Conservation (phyloP, 805 yeast genomes). For the Ogataea paraovalis region DNA sequence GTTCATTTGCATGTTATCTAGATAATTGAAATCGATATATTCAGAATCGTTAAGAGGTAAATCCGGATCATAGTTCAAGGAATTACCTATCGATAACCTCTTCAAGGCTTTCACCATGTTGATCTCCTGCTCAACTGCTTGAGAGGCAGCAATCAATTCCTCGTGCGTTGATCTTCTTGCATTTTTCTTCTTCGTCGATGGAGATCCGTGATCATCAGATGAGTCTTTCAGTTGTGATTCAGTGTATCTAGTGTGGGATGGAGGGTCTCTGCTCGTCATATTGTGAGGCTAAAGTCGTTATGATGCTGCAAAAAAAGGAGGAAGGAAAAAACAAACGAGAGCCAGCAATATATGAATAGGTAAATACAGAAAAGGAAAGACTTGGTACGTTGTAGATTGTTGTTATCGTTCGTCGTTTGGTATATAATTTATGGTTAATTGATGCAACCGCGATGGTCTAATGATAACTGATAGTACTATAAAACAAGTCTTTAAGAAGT, state of each 20-base stretch:
- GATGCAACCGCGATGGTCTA: too few species aligned
- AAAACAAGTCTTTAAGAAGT: too few species aligned
- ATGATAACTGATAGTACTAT: too few species aligned
- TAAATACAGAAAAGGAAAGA: too few species aligned
- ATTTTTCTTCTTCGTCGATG: conserved; percentile 1
- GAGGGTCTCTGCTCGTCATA: neutral
- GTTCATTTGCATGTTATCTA: conserved; percentile 5
- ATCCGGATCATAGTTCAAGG: conserved; percentile 65
- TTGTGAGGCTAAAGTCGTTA: neutral
- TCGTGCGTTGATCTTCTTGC: conserved; percentile 28
- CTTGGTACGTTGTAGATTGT: too few species aligned
- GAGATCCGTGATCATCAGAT: neutral
- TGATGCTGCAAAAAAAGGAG: neutral
- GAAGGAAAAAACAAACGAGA: neutral
- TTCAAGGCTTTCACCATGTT: conserved; percentile 71
- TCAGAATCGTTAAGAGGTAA: conserved; percentile 40
- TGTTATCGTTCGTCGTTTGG: too few species aligned
- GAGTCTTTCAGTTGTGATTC: neutral
- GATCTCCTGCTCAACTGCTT: conserved; percentile 71
- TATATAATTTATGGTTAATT: too few species aligned
- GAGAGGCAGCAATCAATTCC: conserved; percentile 58
- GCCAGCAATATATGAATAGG: too few species aligned
- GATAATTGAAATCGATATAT: conserved; percentile 16
- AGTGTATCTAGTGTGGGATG: neutral
- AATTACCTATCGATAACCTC: conserved; percentile 65